Percentiles rank a stretch among this genome's conserved stretches.
Conservation (phyloP, 768 basidiomycete genomes). For the Boletus sensibilis region DNA sequence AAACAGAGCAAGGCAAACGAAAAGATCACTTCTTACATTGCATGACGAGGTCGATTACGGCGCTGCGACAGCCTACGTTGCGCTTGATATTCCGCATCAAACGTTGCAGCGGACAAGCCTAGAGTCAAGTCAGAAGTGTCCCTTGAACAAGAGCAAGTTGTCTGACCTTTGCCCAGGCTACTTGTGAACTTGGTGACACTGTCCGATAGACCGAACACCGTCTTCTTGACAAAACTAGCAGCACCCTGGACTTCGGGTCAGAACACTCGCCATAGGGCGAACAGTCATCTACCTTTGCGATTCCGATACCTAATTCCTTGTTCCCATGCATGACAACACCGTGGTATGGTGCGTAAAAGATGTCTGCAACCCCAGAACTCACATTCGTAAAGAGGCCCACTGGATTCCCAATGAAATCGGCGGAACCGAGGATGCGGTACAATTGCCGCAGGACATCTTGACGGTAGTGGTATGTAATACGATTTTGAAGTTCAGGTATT, state of each 20-base stretch:
- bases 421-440: conserved; percentile 96
- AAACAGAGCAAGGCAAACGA: neutral
- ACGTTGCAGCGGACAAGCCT: conserved; percentile 95
- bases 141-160: neutral
- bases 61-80: conserved; percentile 84
- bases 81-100: conserved; percentile 94
- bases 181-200: conserved; percentile 98
- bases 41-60: conserved; percentile 93
- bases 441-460: conserved; percentile 92
- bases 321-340: conserved; percentile 97
- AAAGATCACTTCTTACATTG: conserved; percentile 56
- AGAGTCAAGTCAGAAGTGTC: neutral
- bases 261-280: neutral
- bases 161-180: conserved; percentile 88
- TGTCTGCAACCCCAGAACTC: conserved; percentile 95
- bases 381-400: conserved; percentile 98
- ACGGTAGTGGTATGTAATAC: conserved; percentile 89
- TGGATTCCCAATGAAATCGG: conserved; percentile 94
- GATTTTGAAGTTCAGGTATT: conserved; percentile 75
- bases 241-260: conserved; percentile 64
- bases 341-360: conserved; percentile 98
- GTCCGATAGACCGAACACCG: conserved; percentile 93
- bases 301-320: conserved; percentile 88
- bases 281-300: conserved; percentile 68
- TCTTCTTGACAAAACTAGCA: conserved; percentile 98